phyloP scores from a whole-genome alignment of 768 basidiomycete species.

The Solioccasus polychromus region DNA sequence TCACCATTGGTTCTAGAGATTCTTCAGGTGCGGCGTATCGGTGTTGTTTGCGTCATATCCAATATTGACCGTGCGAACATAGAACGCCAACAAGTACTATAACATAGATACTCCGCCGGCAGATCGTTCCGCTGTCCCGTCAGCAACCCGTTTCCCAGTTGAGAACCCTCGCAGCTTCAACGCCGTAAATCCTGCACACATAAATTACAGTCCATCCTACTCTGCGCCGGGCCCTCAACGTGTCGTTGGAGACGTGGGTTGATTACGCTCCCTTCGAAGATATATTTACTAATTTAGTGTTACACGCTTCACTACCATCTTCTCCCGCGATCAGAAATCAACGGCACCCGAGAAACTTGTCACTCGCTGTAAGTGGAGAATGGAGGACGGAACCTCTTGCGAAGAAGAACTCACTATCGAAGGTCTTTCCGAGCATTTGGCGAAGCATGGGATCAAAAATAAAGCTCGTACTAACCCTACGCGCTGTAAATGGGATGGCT shows the following conservation, averaged over 20 bases:
- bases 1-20: neutral
- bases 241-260: too few species aligned
- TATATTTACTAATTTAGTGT: too few species aligned
- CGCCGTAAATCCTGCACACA: too few species aligned
- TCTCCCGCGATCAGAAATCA: neutral
- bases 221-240: too few species aligned
- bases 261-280: too few species aligned
- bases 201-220: too few species aligned
- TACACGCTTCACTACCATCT: neutral
- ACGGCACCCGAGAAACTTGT: too few species aligned
- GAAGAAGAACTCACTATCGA: neutral
- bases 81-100: neutral
- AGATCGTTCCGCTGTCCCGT: neutral
- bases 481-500: conserved; percentile 13
- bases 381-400: conserved; percentile 1
- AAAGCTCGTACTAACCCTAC: neutral
- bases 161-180: too few species aligned
- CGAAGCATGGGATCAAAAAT: conserved; percentile 13
- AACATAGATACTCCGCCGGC: too few species aligned
- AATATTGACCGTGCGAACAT: neutral
- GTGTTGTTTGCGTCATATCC: neutral
- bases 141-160: too few species aligned
- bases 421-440: conserved; percentile 12
- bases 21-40: neutral
- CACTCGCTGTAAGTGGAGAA: conserved; percentile 6